Evolutionary conservation across 140 eudicot species (phyloP), one percentile per base, ranked within the genome.

Genomic region (Erigeron philadelphicus): DNA sequence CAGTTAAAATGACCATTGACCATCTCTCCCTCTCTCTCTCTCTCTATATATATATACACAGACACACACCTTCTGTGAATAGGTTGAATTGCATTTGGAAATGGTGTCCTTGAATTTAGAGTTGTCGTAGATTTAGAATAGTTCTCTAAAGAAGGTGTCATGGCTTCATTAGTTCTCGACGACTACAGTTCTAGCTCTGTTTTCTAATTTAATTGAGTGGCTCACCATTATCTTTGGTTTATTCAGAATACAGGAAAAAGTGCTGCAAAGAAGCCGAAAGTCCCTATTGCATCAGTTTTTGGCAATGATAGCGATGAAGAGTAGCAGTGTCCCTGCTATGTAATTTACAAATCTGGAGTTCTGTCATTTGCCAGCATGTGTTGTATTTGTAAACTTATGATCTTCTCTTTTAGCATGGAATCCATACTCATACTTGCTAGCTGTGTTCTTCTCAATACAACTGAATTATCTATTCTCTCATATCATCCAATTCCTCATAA

Each of bases 201-300:
- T 9, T 12, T 66, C 59, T 21, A 25, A 18, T 38, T 5, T 67
- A 57, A n/a, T 54, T 16, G 8, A 18, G 11, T 71, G 10, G 40
- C 11, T 54, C n/a, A 17, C 16, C 64, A 31, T 23, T 59, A 25
- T 67, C 18, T 17, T 66, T 46, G 63, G 2, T 47, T 17, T 38
- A 17, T 11, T 16, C 82, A 88, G 95, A 79, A 70, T 72, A 72
- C 84, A 9, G 54, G 74, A 17, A 78, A 73, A 65, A 80, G 63
- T 66, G 71, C 83, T 43, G 82, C 82, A 57, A 88, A 88, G 90
- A 88, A 88, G 90, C 96, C 90, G 13, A 91, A 88, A 72, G 76
- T 52, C 46, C 69, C 89, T 3, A 72, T 86, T 73, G 96, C 89
- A 15, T 82, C 92, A 1, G 95, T 84, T 72, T 91, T 88, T 59